Evolutionary conservation across 768 basidiomycete species (phyloP).

Genomic region (Nevesoporus exiguus): DNA sequence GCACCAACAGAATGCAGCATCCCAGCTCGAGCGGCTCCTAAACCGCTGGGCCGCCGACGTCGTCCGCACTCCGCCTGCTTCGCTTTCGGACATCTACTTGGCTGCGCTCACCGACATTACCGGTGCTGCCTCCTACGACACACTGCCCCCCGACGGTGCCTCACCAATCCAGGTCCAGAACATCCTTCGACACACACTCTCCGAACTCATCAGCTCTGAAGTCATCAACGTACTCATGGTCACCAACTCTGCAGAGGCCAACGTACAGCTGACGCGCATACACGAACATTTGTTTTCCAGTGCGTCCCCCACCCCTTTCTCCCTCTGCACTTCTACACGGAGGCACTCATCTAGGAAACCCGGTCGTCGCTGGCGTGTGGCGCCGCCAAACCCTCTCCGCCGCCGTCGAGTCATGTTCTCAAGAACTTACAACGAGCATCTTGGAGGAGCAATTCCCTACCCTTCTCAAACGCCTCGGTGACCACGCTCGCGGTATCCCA

Average conservation of each 20-base stretch:
- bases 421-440: conserved; percentile 65
- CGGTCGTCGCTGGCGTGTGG: conserved; percentile 88
- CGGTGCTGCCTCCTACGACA: conserved; percentile 40
- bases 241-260: conserved; percentile 82
- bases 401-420: conserved; percentile 60
- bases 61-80: conserved; percentile 7
- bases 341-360: conserved; percentile 56
- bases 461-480: conserved; percentile 51
- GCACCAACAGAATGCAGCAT: conserved; percentile 63
- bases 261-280: conserved; percentile 78
- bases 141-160: conserved; percentile 37
- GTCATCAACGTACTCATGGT: conserved; percentile 84
- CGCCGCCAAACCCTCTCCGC: conserved; percentile 32
- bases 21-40: conserved; percentile 75
- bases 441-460: conserved; percentile 69
- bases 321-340: background rate
- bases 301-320: conserved; percentile 36
- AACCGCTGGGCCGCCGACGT: conserved; percentile 69
- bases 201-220: conserved; percentile 69
- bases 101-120: conserved; percentile 61
- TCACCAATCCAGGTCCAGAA: conserved; percentile 74
- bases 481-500: conserved; percentile 41
- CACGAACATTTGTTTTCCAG: conserved; percentile 86
- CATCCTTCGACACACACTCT: conserved; percentile 75
- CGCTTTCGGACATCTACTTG: conserved; percentile 50